Base-by-base conservation (phyloP, 139 green algal species). In the Marvania coccoides region DNA sequence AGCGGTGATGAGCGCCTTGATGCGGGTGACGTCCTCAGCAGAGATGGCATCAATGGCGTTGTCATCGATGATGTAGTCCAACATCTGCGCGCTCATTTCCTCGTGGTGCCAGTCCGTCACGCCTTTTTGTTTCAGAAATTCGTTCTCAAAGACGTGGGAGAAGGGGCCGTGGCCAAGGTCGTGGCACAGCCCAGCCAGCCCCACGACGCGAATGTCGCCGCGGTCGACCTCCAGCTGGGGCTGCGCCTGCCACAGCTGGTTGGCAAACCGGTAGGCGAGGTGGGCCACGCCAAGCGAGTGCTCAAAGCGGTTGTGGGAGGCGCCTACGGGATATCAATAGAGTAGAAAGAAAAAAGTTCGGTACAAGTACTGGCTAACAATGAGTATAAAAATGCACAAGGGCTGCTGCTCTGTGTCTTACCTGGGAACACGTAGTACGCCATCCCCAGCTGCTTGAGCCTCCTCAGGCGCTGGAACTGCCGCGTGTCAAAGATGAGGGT, bases 141-240 rank as follows among this genome's bases (percentile, higher is more conserved):
- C 78, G 30, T 82, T 74, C 26, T 96, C 90, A 59, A 90, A 96
- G 8, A 91, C 84, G 65, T 98, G 92, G 36, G 55, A 83, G 71
- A 95, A 98, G 23, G 92, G 92, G 1, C 89, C 91, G 71, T 98
- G 92, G 13, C 92, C 92, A 35, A 98, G 62, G 70, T 98, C 92
- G 57, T 98, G 92, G 46, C 83, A 93, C 46, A 97, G 74, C 0
- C 91, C 92, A 79, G 87, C 77, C 34, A 67, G 15, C 28, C 48
- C 39, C 40, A 88, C 80, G 4, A 77, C 30, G 23, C 66, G 63
- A 30, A 93, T 47, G 68, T 95, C 86, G 0, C 47, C 29, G 24
- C 57, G 39, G 37, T 86, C 71, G n/a, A 90, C 70, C 8, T 75
- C 64, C 14, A 88, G 59, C 66, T 87, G 75, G 10, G 14, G 15